phyloP scores from a whole-genome alignment of 305 asterid genomes.

The Solanum chacoense region DNA sequence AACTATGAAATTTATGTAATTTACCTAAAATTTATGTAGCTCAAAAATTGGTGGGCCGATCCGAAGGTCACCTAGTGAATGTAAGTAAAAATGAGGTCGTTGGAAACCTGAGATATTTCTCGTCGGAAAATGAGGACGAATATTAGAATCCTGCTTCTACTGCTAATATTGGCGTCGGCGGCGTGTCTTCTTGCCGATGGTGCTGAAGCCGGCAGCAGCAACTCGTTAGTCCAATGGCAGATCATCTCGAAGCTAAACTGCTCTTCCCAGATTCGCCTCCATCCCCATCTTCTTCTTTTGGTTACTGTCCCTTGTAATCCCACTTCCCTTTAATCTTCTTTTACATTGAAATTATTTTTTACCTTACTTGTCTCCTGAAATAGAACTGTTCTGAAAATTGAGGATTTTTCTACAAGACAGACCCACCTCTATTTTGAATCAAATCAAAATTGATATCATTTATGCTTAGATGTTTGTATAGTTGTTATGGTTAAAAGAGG shows the following conservation, averaged over 20 bases:
- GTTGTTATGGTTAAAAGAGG: neutral
- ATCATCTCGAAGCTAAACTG: conserved; percentile 49
- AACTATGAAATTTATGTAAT: too few relatives aligned
- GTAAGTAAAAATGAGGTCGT: neutral
- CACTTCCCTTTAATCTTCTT: neutral
- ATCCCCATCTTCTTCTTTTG: conserved; percentile 57
- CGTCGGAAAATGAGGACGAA: neutral
- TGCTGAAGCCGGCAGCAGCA: conserved; percentile 20
- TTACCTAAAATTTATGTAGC: too few relatives aligned
- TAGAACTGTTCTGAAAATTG: neutral
- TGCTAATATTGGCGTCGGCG: conserved; percentile 22
- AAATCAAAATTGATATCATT: neutral
- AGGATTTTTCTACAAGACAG: neutral
- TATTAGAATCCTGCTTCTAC: conserved; percentile 6
- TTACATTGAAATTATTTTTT: neutral
- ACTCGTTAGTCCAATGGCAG: conserved; percentile 44
- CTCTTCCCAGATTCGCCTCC: conserved; percentile 61
- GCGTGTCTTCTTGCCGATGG: conserved; percentile 8
- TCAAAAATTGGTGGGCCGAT: too few relatives aligned
- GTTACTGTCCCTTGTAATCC: conserved; percentile 80
- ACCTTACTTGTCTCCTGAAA: neutral
- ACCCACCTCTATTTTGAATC: neutral
- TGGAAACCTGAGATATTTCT: neutral
- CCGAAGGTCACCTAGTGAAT: too few relatives aligned
- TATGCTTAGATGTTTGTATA: neutral